These are phyloP conservation scores for Plectosphaerella cucumerina DNA, from an alignment of 2,329 filamentous ascomycete species.

Conservation along the genomic window DNA sequence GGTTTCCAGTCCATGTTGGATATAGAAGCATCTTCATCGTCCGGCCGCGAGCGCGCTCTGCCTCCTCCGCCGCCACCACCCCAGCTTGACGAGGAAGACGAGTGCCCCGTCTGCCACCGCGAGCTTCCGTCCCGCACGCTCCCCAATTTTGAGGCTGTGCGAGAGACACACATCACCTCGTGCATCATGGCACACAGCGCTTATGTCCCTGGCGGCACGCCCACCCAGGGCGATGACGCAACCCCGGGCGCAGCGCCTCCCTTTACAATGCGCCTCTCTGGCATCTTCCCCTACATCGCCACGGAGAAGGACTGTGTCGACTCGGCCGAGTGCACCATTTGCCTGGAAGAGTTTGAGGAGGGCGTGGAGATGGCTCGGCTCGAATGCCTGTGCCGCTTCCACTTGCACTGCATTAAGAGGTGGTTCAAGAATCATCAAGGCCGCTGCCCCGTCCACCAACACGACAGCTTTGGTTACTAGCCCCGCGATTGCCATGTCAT, in stretches of 20 bases:
- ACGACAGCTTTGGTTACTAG: constrained; percentile 54
- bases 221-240: neutral
- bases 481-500: too few species aligned
- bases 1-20: constrained; percentile 25
- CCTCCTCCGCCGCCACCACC: constrained; percentile 34
- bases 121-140: constrained; percentile 60
- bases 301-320: constrained; percentile 68
- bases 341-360: constrained; percentile 61
- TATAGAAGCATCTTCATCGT: constrained; percentile 29
- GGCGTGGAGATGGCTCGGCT: constrained; percentile 61
- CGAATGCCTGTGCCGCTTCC: constrained; percentile 64
- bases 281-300: constrained; percentile 60
- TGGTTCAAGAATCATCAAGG: constrained; percentile 62
- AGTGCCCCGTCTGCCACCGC: constrained; percentile 71
- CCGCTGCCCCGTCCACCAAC: constrained; percentile 62
- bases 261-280: constrained; percentile 42
- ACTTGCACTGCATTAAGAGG: constrained; percentile 53
- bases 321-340: constrained; percentile 64
- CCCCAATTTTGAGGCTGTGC: constrained; percentile 47
- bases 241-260: constrained; percentile 21
- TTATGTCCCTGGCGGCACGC: constrained; percentile 28
- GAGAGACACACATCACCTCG: constrained; percentile 53
- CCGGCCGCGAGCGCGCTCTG: constrained; percentile 31
- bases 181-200: constrained; percentile 55
- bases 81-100: constrained; percentile 68